Conservation (phyloP, 192 early-diverging fungal genomes). For the Coemansia sp. region DNA sequence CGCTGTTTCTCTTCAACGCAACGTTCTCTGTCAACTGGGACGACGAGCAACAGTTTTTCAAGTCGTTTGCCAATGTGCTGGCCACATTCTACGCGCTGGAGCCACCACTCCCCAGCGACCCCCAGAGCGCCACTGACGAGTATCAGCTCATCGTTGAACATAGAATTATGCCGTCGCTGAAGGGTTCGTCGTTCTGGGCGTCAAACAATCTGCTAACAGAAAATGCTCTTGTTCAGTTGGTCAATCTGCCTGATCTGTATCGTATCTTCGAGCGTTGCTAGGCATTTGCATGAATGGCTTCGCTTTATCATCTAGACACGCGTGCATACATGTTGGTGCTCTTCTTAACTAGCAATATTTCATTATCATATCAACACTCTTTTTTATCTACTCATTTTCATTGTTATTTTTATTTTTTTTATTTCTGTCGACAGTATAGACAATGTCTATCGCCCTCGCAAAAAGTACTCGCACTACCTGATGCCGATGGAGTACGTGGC, state of each 20-base stretch:
- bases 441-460: neutral
- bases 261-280: slow-evolving; percentile 97
- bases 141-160: slow-evolving; percentile 75
- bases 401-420: neutral
- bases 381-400: neutral
- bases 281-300: neutral
- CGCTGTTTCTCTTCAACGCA: slow-evolving; percentile 78
- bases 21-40: slow-evolving; percentile 86
- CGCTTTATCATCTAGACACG: neutral
- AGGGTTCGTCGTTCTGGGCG: slow-evolving; percentile 67
- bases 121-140: slow-evolving; percentile 40
- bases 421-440: neutral
- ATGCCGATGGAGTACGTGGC: neutral
- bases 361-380: neutral
- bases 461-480: neutral
- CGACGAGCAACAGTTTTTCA: slow-evolving; percentile 83
- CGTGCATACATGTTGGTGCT: neutral
- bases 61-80: slow-evolving; percentile 62
- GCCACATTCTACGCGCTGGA: slow-evolving; percentile 56
- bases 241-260: slow-evolving; percentile 87
- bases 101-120: slow-evolving; percentile 41
- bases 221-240: slow-evolving; percentile 72
- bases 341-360: neutral
- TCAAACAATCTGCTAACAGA: slow-evolving; percentile 62
- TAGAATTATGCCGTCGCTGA: slow-evolving; percentile 80